Evolutionary conservation across 2,329 filamentous ascomycete genomes (phyloP), one percentile per base, ranked within the genome.

Genomic region (Claviceps sp.): DNA sequence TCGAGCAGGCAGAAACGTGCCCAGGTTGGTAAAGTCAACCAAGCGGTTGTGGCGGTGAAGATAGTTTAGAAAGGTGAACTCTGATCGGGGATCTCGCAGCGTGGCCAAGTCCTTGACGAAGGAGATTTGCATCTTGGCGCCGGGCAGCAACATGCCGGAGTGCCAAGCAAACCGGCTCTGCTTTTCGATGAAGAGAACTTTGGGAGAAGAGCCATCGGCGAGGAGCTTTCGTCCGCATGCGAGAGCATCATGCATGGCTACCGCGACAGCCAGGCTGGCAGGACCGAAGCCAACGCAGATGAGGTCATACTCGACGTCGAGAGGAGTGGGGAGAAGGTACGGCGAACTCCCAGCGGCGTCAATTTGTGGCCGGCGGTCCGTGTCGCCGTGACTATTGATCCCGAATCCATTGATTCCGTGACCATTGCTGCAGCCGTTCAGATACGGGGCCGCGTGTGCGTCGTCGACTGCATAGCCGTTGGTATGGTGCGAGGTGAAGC

Each of bases 31-130:
- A 62, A 97, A 97, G 58, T 91, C 83, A 47, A 95, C 80, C 40
- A 97, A 76, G n/a, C 91, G 79, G 52, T 77, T 77, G 60, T 94
- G 85, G 59, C 78, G 70, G 70, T 94, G 86, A 13, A 97, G 79
- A 66, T 97, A 97, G 70, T 96, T 96, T 63, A 95, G 74, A 70
- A 96, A 97, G 14, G 91, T 97, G 68, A 97, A 97, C 61, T 89
- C 79, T 58, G 87, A 95, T 56, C 85, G 80, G 7, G 91, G 91
- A 64, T 97, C 83, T 53, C 91, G 79, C 58, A 95, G 75, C 3
- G 88, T 93, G 3, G 91, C 91, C 66, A 97, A 79, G 64, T 97
- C 91, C 71, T 97, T 97, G 71, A 97, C 78, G 72, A 95, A 97
- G 9, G 88, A 94, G 60, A 97, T 97, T 66, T 97, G 91, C 91